phyloP scores from a whole-genome alignment of 306 rosid genomes.

The Cyclanthera cordifolia region DNA sequence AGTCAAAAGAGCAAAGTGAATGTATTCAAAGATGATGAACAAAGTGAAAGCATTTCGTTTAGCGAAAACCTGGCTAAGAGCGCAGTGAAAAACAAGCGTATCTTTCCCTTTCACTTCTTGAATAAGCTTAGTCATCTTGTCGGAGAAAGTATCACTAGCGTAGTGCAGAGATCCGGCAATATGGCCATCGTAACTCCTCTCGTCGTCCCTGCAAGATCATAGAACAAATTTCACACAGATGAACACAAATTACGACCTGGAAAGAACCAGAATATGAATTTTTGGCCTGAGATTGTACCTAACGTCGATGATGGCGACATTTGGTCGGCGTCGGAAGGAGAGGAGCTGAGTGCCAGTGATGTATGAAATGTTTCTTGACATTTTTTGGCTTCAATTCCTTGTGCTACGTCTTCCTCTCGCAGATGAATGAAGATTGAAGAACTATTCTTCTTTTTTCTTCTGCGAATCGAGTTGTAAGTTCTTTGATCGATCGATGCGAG shows the following conservation, averaged over 20 bases:
- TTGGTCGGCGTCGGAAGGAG: slow-evolving; percentile 12
- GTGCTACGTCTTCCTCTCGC: not conserved
- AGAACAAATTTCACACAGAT: not conserved
- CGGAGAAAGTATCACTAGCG: slow-evolving; percentile 12
- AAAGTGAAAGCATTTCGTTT: not conserved
- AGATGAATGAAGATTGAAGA: not conserved
- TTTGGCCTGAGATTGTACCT: slow-evolving; percentile 4
- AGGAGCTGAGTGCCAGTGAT: slow-evolving; percentile 14
- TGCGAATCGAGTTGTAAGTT: not conserved
- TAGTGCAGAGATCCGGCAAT: slow-evolving; percentile 19
- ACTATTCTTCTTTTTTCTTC: not conserved
- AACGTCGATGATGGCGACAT: slow-evolving; percentile 16
- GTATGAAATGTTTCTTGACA: slow-evolving; percentile 21
- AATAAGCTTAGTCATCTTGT: slow-evolving; percentile 13
- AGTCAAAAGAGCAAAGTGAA: not conserved
- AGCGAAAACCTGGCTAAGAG: slow-evolving; percentile 10
- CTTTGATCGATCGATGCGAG: not conserved
- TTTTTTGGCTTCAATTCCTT: slow-evolving; percentile 5
- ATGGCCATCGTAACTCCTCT: slow-evolving; percentile 18
- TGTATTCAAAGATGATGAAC: not conserved
- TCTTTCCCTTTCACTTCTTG: slow-evolving; percentile 54
- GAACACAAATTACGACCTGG: not conserved
- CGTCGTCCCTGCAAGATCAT: slow-evolving; percentile 11
- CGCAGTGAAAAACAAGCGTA: slow-evolving; percentile 82
- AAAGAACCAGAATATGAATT: not conserved